Conservation (phyloP, 768 basidiomycete genomes). For the Rhizopogon vinicolor region DNA sequence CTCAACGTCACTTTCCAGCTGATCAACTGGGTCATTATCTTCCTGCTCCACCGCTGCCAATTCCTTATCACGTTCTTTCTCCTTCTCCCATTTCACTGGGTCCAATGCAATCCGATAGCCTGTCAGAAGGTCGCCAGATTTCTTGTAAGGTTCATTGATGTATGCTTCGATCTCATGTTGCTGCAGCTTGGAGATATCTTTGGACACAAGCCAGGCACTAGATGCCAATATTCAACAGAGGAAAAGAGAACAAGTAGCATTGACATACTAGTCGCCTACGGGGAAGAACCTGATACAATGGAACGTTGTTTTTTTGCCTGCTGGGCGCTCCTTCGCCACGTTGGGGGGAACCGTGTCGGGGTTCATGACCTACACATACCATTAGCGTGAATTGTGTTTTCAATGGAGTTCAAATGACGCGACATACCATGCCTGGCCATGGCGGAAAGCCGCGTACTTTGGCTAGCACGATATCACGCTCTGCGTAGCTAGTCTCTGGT, state of each 20-base stretch:
- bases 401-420: slow-evolving; percentile 14
- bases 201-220: slow-evolving; percentile 81
- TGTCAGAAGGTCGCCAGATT: slow-evolving; percentile 65
- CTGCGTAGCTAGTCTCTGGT: slow-evolving; percentile 47
- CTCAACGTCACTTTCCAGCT: slow-evolving; percentile 51
- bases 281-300: slow-evolving; percentile 90
- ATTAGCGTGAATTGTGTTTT: slow-evolving; percentile 7
- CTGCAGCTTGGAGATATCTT: slow-evolving; percentile 79
- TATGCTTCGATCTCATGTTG: slow-evolving; percentile 80
- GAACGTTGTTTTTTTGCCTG: slow-evolving; percentile 63
- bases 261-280: slow-evolving; percentile 84
- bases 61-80: slow-evolving; percentile 25
- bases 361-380: slow-evolving; percentile 65
- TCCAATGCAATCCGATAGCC: slow-evolving; percentile 77
- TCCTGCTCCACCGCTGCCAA: slow-evolving; percentile 40
- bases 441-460: slow-evolving; percentile 93
- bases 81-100: slow-evolving; percentile 63
- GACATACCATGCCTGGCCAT: slow-evolving; percentile 92
- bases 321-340: slow-evolving; percentile 70
- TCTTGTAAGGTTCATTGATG: slow-evolving; percentile 74
- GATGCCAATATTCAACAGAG: slow-evolving; percentile 8
- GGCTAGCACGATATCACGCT: slow-evolving; percentile 84
- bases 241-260: slow-evolving; percentile 5
- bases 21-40: slow-evolving; percentile 61
- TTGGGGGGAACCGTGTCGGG: slow-evolving; percentile 54